Evolutionary conservation across 345 rosid genomes (phyloP), one percentile per base, ranked within the genome.

Genomic region (Gossypium australe): DNA sequence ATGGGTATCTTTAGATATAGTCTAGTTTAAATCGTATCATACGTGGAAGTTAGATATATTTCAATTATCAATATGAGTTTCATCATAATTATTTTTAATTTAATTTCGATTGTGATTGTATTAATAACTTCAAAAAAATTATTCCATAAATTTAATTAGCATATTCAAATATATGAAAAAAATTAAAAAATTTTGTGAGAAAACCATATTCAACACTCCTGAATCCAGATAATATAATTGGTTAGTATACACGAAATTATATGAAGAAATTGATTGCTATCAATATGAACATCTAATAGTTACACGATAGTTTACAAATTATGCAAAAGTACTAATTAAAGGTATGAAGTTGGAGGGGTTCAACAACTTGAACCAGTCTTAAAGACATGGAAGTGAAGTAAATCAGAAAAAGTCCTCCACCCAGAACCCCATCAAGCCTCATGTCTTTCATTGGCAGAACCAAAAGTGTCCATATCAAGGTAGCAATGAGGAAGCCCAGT

Each of bases 401-500:
- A n/a, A 92, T 67, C 22, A 81, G 86, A 0, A 94, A 47, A 22
- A 94, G 86, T 3, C 97, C 97, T 0, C 85, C 89, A 48, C 97
- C 98, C 4, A 91, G 71, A 17, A 89, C 77, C 59, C 82, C 79
- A 76, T 89, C 92, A 77, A 87, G 87, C 84, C 76, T 91, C 95
- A 91, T 92, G 27, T 84, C 86, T 83, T 80, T 86, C 60, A 78
- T 59, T n/a, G 92, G 92, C 77, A 92, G 74, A 67, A 91, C 87
- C 81, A 87, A 47, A 17, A 94, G 84, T 49, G 92, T 94, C 97
- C 98, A 94, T 70, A 94, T 65, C 87, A 91, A 80, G 51, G 94
- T 92, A 13, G 81, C 89, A 52, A 76, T 75, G 66, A 89, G 65
- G 75, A 94, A 91, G 9, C 89, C 95, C 11, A 92, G 64, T 45